phyloP scores from a whole-genome alignment of 106 monocot genomes.

The Narthecium ossifragum region DNA sequence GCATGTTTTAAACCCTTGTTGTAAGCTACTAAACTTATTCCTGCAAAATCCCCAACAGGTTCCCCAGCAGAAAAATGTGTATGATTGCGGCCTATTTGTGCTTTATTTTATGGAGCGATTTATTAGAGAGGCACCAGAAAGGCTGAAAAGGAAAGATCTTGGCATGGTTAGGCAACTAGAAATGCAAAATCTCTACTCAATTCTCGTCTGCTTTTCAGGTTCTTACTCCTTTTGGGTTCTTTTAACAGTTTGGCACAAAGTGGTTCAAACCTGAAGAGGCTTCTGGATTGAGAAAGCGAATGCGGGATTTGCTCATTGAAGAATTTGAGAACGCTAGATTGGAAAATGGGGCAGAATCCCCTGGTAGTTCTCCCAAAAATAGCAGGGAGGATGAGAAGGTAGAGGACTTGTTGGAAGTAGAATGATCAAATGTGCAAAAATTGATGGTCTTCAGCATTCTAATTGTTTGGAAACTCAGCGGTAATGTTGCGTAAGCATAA shows the following conservation, averaged over 20 bases:
- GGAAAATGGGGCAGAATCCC: slow-evolving; percentile 13
- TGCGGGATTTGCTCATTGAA: slow-evolving; percentile 37
- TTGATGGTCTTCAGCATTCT: background rate
- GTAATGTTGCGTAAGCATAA: too few species aligned
- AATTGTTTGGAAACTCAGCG: too few species aligned
- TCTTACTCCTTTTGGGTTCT: slow-evolving; percentile 5
- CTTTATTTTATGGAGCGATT: slow-evolving; percentile 90
- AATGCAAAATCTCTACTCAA: background rate
- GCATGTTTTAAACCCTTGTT: slow-evolving; percentile 4
- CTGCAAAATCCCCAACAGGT: too few species aligned
- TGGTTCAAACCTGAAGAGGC: slow-evolving; percentile 75
- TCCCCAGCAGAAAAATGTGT: slow-evolving; percentile 89
- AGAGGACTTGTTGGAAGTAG: too few species aligned
- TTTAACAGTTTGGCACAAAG: slow-evolving; percentile 45
- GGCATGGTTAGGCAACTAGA: slow-evolving; percentile 42
- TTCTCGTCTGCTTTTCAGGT: background rate
- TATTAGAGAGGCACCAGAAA: slow-evolving; percentile 77
- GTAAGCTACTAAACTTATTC: too few species aligned
- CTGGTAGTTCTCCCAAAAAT: background rate
- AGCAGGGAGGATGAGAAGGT: too few species aligned
- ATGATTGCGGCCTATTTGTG: slow-evolving; percentile 91
- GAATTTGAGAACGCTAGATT: slow-evolving; percentile 43
- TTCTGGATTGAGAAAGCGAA: slow-evolving; percentile 40
- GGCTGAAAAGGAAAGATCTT: slow-evolving; percentile 53
- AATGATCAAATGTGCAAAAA: background rate